These are phyloP conservation scores for Pseudogymnoascus destructans DNA, from an alignment of 2,329 filamentous ascomycete species.

Conservation along the genomic window DNA sequence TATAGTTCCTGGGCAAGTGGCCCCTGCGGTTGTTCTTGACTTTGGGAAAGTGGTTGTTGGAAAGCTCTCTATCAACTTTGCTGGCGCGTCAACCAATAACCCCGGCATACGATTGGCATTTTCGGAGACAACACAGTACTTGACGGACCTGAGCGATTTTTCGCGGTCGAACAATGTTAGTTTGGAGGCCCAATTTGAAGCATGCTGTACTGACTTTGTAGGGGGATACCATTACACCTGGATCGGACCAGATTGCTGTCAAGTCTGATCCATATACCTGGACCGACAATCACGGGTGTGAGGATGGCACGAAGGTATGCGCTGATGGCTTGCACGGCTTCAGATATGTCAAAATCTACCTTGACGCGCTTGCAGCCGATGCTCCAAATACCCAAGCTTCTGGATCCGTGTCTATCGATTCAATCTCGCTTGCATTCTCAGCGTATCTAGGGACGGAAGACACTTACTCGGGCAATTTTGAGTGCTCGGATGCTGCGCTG, in stretches of 20 bases:
- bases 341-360: slow-evolving; percentile 36
- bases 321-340: slow-evolving; percentile 41
- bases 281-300: slow-evolving; percentile 34
- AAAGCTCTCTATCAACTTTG: slow-evolving; percentile 32
- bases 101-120: slow-evolving; percentile 35
- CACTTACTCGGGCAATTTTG: slow-evolving; percentile 38
- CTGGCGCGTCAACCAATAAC: slow-evolving; percentile 22
- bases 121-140: slow-evolving; percentile 35
- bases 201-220: slow-evolving; percentile 12
- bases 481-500: slow-evolving; percentile 36
- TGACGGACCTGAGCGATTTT: slow-evolving; percentile 35
- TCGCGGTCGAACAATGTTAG: slow-evolving; percentile 35
- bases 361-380: slow-evolving; percentile 33
- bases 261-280: slow-evolving; percentile 31
- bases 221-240: slow-evolving; percentile 31
- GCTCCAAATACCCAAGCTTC: slow-evolving; percentile 32
- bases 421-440: slow-evolving; percentile 32
- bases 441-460: slow-evolving; percentile 35
- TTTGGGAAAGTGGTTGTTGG: slow-evolving; percentile 38
- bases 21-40: slow-evolving; percentile 34
- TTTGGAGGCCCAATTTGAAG: background rate
- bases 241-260: slow-evolving; percentile 39
- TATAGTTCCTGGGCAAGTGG: slow-evolving; percentile 5
- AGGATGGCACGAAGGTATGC: slow-evolving; percentile 33
- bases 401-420: slow-evolving; percentile 33